Evolutionary conservation across 208 protist genomes (phyloP).

Genomic region (Cochliopodium minus): DNA sequence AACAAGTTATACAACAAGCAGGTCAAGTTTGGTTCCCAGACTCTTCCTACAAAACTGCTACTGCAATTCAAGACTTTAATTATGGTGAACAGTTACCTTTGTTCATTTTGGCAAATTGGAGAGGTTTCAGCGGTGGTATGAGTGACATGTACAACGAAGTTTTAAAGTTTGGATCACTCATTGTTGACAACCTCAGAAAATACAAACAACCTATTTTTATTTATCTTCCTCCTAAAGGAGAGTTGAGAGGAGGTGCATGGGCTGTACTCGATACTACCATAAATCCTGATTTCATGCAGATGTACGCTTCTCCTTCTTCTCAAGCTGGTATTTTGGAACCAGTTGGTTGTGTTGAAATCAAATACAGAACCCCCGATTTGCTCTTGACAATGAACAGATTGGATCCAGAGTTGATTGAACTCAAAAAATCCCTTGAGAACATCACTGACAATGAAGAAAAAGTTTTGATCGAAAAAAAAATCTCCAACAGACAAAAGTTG

Average conservation of each 20-base stretch:
- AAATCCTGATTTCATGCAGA: constrained; percentile 86
- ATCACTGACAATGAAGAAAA: not conserved
- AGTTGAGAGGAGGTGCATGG: constrained; percentile 91
- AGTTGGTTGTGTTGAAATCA: constrained; percentile 77
- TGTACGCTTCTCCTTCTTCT: constrained; percentile 75
- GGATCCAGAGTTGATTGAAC: constrained; percentile 33
- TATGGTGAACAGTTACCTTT: constrained; percentile 79
- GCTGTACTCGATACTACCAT: constrained; percentile 89
- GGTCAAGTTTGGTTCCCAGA: constrained; percentile 90
- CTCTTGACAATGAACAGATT: constrained; percentile 62
- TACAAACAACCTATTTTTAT: constrained; percentile 85
- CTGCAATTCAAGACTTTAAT: constrained; percentile 88
- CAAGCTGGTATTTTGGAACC: constrained; percentile 85
- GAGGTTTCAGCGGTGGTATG: constrained; percentile 93
- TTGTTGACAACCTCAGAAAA: constrained; percentile 85
- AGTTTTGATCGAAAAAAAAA: constrained; percentile 2
- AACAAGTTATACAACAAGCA: constrained; percentile 48
- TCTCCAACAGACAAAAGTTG: constrained; percentile 4
- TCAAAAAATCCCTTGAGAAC: constrained; percentile 21
- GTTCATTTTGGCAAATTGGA: constrained; percentile 94
- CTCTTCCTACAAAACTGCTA: constrained; percentile 87
- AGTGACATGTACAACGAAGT: constrained; percentile 96
- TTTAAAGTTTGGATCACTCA: constrained; percentile 93
- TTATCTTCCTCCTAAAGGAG: constrained; percentile 84
- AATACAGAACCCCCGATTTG: constrained; percentile 72